These are phyloP conservation scores for Aspergillus caelatus DNA, from an alignment of 2,329 filamentous ascomycete genomes.

Conservation along the genomic window DNA sequence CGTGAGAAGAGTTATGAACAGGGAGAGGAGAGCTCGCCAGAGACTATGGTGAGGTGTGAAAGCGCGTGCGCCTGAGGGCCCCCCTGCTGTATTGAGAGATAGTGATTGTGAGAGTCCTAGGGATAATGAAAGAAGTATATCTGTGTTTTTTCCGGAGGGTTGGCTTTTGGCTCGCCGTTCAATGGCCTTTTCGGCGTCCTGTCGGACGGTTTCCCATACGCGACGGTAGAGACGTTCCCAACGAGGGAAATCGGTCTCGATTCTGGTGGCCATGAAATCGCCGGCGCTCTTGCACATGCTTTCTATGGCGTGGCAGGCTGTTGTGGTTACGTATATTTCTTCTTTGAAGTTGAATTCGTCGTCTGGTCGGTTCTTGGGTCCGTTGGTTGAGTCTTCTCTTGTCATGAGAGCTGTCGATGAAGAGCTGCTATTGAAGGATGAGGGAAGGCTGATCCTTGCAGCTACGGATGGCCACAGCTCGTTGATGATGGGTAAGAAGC, in stretches of 20 bases:
- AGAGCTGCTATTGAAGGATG: slow-evolving; percentile 61
- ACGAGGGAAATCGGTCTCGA: slow-evolving; percentile 67
- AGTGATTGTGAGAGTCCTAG: slow-evolving; percentile 26
- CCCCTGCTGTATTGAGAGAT: slow-evolving; percentile 20
- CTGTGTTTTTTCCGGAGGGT: background rate
- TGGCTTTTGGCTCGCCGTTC: slow-evolving; percentile 29
- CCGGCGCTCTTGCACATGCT: slow-evolving; percentile 73
- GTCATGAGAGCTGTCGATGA: slow-evolving; percentile 27
- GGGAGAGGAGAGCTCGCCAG: slow-evolving; percentile 40
- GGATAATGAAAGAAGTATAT: slow-evolving; percentile 11
- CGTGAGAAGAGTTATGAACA: slow-evolving; percentile 44
- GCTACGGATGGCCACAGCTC: slow-evolving; percentile 82
- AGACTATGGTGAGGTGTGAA: slow-evolving; percentile 45
- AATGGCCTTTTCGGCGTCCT: slow-evolving; percentile 39
- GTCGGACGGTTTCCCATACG: slow-evolving; percentile 40
- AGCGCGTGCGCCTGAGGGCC: slow-evolving; percentile 26
- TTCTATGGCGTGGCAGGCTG: slow-evolving; percentile 69
- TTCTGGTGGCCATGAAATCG: slow-evolving; percentile 76
- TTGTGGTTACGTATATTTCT: slow-evolving; percentile 60
- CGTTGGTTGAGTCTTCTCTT: slow-evolving; percentile 20
- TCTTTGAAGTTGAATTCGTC: slow-evolving; percentile 35
- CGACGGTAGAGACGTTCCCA: slow-evolving; percentile 46
- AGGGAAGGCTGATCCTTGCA: slow-evolving; percentile 38
- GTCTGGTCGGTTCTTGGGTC: slow-evolving; percentile 46
- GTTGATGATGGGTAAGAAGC: slow-evolving; percentile 86